Evolutionary conservation across 495 filamentous ascomycete genomes (phyloP).

Genomic region (Podospora anserina): DNA sequence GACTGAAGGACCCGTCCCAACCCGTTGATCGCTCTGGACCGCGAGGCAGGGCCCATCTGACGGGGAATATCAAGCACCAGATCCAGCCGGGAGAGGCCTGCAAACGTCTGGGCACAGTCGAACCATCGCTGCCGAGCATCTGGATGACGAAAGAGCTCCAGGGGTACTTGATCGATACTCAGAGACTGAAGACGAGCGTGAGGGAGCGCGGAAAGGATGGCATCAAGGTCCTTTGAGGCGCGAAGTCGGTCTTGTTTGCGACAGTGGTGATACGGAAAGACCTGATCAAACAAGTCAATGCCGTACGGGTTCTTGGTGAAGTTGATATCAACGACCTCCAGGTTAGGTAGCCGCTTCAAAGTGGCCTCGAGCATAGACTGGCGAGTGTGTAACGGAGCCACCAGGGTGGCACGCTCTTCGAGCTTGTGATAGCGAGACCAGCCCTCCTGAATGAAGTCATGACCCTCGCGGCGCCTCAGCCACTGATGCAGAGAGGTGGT

Average conservation of each 20-base stretch:
- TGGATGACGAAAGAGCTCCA: slow-evolving; percentile 41
- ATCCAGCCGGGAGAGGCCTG: slow-evolving; percentile 37
- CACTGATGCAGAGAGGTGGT: slow-evolving; percentile 43
- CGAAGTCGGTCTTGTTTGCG: slow-evolving; percentile 42
- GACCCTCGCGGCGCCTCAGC: slow-evolving; percentile 38
- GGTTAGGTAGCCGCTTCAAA: slow-evolving; percentile 43
- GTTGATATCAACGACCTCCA: slow-evolving; percentile 42
- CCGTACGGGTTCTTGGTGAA: slow-evolving; percentile 43
- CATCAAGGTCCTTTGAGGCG: slow-evolving; percentile 44
- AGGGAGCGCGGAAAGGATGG: slow-evolving; percentile 43
- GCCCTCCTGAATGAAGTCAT: slow-evolving; percentile 37
- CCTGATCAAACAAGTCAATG: slow-evolving; percentile 38
- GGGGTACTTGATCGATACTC: slow-evolving; percentile 45
- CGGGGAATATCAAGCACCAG: slow-evolving; percentile 40
- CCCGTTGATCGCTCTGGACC: slow-evolving; percentile 42
- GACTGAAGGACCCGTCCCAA: slow-evolving; percentile 46
- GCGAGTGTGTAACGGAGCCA: slow-evolving; percentile 42
- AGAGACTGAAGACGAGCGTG: slow-evolving; percentile 39
- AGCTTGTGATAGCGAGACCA: slow-evolving; percentile 40
- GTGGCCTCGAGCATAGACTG: slow-evolving; percentile 40
- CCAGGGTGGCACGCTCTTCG: slow-evolving; percentile 31
- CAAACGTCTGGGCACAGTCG: slow-evolving; percentile 42
- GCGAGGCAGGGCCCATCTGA: slow-evolving; percentile 33
- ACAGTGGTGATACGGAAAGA: slow-evolving; percentile 41
- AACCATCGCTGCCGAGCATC: slow-evolving; percentile 44